Percentiles rank a stretch among this genome's conserved stretches.
These are phyloP conservation scores for Marasmius fiardii DNA, from an alignment of 1,284 basidiomycete species.

Conservation along the genomic window DNA sequence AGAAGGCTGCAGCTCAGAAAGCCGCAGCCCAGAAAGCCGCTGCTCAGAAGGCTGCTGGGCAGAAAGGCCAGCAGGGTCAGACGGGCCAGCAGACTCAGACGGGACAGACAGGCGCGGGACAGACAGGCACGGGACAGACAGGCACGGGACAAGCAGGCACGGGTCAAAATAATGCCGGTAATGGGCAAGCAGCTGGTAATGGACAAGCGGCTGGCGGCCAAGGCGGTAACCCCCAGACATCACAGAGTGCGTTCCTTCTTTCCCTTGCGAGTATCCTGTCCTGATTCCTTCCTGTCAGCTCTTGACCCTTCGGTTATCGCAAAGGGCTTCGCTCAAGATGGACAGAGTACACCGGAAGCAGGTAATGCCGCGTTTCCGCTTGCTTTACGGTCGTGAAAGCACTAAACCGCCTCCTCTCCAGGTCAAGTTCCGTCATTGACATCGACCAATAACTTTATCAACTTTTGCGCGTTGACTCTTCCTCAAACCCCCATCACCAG, in stretches of 20 bases:
- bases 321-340: conserved; percentile 38
- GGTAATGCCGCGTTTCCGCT: conserved; percentile 7
- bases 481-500: conserved; percentile 20
- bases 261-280: neutral
- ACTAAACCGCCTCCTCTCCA: conserved; percentile 24
- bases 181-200: conserved; percentile 10
- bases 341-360: conserved; percentile 28
- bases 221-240: conserved; percentile 25
- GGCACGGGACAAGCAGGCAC: neutral
- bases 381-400: neutral
- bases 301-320: conserved; percentile 40
- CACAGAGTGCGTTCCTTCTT: conserved; percentile 24
- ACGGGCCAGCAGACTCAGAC: neutral
- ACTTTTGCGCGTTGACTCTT: conserved; percentile 33
- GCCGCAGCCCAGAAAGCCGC: too few relatives aligned
- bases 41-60: neutral
- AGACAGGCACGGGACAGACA: neutral
- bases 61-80: neutral
- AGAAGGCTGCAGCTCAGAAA: neutral
- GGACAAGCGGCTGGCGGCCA: conserved; percentile 12
- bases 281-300: conserved; percentile 10
- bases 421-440: conserved; percentile 47
- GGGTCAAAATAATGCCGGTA: conserved; percentile 4
- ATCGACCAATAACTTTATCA: conserved; percentile 56
- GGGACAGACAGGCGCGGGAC: neutral